phyloP scores from a whole-genome alignment of 2,329 filamentous ascomycete species.

The Periconia sp. region DNA sequence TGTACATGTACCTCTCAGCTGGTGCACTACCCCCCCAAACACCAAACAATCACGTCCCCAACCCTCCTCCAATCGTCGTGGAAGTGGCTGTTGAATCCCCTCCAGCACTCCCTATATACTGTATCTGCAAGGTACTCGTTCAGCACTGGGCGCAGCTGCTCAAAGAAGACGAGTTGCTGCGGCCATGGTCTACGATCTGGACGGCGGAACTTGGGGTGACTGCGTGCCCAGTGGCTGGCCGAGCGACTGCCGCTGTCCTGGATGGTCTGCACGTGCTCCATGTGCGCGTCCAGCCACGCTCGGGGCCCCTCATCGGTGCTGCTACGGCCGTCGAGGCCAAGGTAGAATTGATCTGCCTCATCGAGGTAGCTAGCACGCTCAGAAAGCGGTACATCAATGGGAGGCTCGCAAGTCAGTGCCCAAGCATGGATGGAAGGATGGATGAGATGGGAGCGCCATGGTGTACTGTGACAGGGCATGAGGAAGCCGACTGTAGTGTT shows the following conservation, averaged over 20 bases:
- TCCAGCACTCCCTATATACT: constrained; percentile 60
- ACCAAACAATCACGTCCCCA: constrained; percentile 67
- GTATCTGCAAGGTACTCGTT: constrained; percentile 45
- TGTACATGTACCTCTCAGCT: not conserved
- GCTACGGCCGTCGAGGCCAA: constrained; percentile 12
- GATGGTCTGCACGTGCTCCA: constrained; percentile 37
- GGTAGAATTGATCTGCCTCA: constrained; percentile 91
- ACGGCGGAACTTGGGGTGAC: constrained; percentile 24
- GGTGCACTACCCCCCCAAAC: constrained; percentile 10
- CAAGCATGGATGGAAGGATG: constrained; percentile 75
- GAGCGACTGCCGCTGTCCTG: constrained; percentile 18
- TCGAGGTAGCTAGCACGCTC: constrained; percentile 74
- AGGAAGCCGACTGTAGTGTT: constrained; percentile 71
- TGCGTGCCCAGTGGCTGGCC: constrained; percentile 23
- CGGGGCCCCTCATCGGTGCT: constrained; percentile 49
- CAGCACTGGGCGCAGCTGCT: constrained; percentile 57
- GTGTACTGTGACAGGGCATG: constrained; percentile 94
- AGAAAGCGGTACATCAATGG: constrained; percentile 64
- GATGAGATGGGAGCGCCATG: constrained; percentile 87
- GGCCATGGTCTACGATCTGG: constrained; percentile 43
- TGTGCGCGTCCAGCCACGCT: constrained; percentile 46
- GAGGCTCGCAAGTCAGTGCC: constrained; percentile 88
- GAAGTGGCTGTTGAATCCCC: constrained; percentile 63
- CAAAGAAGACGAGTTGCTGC: constrained; percentile 57
- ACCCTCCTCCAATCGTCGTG: constrained; percentile 63